A percentile compares a stretch with the other conserved stretches of the same genome.
phyloP scores from a whole-genome alignment of 495 filamentous ascomycete species.

The Zalerion maritima region DNA sequence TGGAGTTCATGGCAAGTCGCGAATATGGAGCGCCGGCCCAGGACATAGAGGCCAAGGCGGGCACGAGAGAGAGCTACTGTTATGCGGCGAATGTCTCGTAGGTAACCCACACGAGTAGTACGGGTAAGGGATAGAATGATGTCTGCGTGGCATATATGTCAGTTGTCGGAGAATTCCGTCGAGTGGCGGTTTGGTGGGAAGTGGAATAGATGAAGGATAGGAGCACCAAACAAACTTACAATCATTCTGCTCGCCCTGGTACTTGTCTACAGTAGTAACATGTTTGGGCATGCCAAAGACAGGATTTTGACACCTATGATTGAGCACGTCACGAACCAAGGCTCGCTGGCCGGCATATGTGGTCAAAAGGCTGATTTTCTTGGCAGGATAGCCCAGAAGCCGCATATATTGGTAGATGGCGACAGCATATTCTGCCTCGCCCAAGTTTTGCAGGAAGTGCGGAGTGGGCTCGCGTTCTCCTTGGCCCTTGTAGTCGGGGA shows the following conservation, averaged over 20 bases:
- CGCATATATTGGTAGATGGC: conserved; percentile 97
- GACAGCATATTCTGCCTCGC: conserved; percentile 93
- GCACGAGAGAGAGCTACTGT: conserved; percentile 95
- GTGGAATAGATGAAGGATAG: too few species aligned
- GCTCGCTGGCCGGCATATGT: conserved; percentile 93
- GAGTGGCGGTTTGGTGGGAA: too few species aligned
- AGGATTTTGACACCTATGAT: conserved; percentile 70
- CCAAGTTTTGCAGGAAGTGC: conserved; percentile 94
- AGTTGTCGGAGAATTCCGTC: too few species aligned
- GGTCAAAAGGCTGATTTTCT: conserved; percentile 77
- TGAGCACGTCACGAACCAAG: conserved; percentile 76
- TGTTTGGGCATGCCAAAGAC: conserved; percentile 85
- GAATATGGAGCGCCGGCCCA: conserved; percentile 81
- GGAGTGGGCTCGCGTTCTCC: conserved; percentile 87
- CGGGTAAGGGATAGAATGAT: conserved; percentile 85
- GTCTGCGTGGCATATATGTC: conserved; percentile 38
- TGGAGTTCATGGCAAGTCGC: conserved; percentile 77
- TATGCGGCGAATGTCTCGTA: conserved; percentile 83
- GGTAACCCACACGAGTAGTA: conserved; percentile 79
- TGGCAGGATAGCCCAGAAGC: conserved; percentile 84
- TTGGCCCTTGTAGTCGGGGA: conserved; percentile 80
- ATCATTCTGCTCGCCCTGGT: conserved; percentile 98
- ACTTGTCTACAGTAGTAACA: conserved; percentile 93
- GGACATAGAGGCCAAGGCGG: conserved; percentile 80
- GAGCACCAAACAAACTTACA: conserved; percentile 43